Conservation (phyloP, 306 rosid genomes). For the Cyamopsis tetragonoloba region DNA sequence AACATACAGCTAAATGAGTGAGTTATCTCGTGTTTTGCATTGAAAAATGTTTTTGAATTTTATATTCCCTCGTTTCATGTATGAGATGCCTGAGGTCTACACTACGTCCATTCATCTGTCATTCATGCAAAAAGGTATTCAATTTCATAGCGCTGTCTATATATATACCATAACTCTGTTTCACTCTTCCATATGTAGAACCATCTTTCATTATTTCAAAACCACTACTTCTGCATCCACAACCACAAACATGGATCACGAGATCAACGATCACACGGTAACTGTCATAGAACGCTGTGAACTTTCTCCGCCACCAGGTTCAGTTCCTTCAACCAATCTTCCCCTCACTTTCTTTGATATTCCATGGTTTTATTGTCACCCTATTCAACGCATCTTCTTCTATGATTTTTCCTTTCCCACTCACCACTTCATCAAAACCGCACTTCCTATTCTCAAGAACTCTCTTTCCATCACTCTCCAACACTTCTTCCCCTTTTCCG, state of each 20-base stretch:
- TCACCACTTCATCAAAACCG: constrained; percentile 8
- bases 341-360: constrained; percentile 42
- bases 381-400: constrained; percentile 35
- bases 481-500: constrained; percentile 36
- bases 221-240: not conserved
- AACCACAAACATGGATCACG: not conserved
- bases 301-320: constrained; percentile 28
- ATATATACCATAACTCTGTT: no score
- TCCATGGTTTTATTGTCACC: constrained; percentile 26
- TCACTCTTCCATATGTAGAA: no score
- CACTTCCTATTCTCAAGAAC: constrained; percentile 37
- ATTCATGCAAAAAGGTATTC: no score
- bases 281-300: not conserved
- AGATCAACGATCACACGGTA: not conserved
- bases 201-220: no score
- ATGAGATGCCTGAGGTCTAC: no score
- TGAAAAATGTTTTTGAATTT: no score
- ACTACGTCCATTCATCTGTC: no score
- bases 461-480: constrained; percentile 42
- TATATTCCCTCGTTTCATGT: no score
- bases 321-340: constrained; percentile 26
- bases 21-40: no score
- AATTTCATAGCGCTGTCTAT: no score
- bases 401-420: constrained; percentile 25
- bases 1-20: no score